Percentiles rank a stretch among this genome's conserved stretches.
phyloP scores from a whole-genome alignment of 108 stramenopile genomes.

The Skeletonema tropicum region DNA sequence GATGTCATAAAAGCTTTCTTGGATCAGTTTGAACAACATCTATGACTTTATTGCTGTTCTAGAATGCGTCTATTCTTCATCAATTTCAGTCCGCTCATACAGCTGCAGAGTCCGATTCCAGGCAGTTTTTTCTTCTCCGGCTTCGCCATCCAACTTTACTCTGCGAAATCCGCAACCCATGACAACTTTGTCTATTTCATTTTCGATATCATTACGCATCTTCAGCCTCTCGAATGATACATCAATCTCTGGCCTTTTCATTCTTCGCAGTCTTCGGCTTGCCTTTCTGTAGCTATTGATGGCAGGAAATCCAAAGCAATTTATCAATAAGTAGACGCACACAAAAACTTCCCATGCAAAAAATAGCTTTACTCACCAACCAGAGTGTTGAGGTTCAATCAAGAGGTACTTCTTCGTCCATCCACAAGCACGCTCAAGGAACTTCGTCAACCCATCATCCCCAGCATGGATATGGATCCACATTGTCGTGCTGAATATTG shows the following conservation, averaged over 20 bases:
- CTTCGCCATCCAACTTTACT: conserved; percentile 13
- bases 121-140: conserved; percentile 2
- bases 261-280: conserved; percentile 51
- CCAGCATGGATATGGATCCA: conserved; percentile 63
- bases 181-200: conserved; percentile 51
- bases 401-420: conserved; percentile 53
- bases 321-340: not conserved
- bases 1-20: no score
- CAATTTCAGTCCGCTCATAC: conserved; percentile 26
- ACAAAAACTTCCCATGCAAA: not conserved
- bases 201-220: conserved; percentile 50
- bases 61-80: not conserved
- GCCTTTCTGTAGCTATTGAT: conserved; percentile 53
- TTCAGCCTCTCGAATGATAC: conserved; percentile 40
- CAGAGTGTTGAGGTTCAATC: conserved; percentile 60
- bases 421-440: conserved; percentile 45
- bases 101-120: conserved; percentile 47
- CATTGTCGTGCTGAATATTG: conserved; percentile 67
- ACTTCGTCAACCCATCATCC: conserved; percentile 45
- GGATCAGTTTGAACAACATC: no score
- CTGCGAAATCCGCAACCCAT: conserved; percentile 33
- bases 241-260: conserved; percentile 56
- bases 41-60: no score
- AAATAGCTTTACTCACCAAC: conserved; percentile 31
- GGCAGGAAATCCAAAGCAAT: not conserved